Evolutionary conservation across 345 rosid species (phyloP), one percentile per base, ranked within the genome.

Genomic region (Ceriops decandra): DNA sequence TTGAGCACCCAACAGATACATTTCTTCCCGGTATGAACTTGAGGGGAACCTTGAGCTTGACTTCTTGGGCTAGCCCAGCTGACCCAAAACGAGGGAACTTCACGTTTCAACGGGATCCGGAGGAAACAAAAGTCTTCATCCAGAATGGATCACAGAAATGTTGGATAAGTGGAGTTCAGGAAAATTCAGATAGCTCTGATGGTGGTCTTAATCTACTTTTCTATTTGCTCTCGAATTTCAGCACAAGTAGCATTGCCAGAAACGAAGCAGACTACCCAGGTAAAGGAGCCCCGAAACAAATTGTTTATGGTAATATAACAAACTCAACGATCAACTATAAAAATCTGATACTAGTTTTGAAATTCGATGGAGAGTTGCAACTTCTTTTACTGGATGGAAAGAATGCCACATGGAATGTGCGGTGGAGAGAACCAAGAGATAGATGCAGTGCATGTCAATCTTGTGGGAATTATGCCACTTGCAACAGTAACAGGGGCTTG

Each of bases 41-140:
- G 82, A 66, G 71, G 62, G 73, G 66, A 52, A 62, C 74, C 1
- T 30, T 79, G 61, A 66, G 58, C 1, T 62, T 87, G 56, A 75
- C 77, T 74, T 88, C 92, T 7, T 90, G 95, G 92, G 74, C 58
- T 62, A 77, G 83, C 57, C 30, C 15, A 26, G 68, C 76, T 51
- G 87, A 90, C 57, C 97, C 97, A 5, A 67, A 83, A 15, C 72
- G 78, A n/a, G 95, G 96, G 54, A 74, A 80, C 74, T 90, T 81
- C 77, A 76, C 79, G 1, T 88, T 88, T 60, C 69, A 73, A 74
- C 61, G 38, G 72, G 86, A 82, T 66, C 77, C 59, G 54, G 75
- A 60, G 5, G 3, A 0, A 16, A 72, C n/a, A 36, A 80, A 80
- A 68, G 84, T 72, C 72, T 73, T 73, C 22, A 81, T 82, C 73